Conservation (phyloP, 345 rosid genomes). For the Murraya koenigii region DNA sequence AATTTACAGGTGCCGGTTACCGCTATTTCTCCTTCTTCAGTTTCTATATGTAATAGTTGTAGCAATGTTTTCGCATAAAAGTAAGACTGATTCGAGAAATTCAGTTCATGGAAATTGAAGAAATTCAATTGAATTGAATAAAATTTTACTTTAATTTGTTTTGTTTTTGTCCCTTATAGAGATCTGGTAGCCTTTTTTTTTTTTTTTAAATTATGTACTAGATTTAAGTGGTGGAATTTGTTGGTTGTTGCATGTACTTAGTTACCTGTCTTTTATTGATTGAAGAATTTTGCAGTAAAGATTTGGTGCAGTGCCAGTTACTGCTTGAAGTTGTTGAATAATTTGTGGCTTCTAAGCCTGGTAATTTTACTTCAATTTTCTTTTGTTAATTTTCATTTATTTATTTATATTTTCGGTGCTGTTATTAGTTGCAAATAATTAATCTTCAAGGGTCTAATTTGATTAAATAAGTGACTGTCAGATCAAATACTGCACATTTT, state of each 20-base stretch:
- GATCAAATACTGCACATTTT: not conserved
- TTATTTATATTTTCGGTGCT: not conserved
- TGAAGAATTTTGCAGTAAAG: not conserved
- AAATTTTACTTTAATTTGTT: not conserved
- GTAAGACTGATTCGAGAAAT: not conserved
- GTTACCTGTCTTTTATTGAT: not conserved
- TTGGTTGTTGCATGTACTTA: not conserved
- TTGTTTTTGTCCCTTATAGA: not conserved
- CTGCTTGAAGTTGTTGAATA: not conserved
- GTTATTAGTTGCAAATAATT: not conserved
- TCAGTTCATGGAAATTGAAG: not conserved
- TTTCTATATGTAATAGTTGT: not conserved
- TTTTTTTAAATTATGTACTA: not conserved
- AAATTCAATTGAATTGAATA: too few relatives aligned
- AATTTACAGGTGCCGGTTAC: not conserved
- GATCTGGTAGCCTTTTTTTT: slow-evolving; percentile 1
- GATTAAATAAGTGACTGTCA: not conserved
- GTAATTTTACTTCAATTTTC: slow-evolving; percentile 5
- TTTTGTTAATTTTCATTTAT: not conserved
- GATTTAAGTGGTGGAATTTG: not conserved
- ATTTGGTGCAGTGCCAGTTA: slow-evolving; percentile 3
- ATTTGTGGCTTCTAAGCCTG: slow-evolving; percentile 8
- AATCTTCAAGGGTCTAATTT: not conserved
- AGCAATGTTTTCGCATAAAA: not conserved
- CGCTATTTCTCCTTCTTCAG: not conserved